Base-by-base conservation (phyloP, 1,284 basidiomycete species). In the Ceratorhiza oryzae-sativae region DNA sequence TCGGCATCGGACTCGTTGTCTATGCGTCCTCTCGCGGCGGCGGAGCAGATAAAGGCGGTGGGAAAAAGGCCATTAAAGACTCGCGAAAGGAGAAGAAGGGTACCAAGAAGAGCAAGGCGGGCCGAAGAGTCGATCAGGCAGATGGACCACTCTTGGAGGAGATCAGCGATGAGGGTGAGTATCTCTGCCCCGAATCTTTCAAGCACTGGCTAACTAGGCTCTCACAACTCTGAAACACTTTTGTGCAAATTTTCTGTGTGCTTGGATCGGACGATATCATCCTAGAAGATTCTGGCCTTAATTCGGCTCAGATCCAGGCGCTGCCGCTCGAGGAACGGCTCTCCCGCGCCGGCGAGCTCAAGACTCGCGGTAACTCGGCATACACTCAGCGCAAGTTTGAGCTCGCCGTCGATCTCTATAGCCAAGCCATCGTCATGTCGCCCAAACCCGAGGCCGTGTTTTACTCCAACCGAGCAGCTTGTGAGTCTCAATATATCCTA, bases 381-480 rank as follows among this genome's bases (percentile, higher is more conserved):
- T 99, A 98, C 84, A 87, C 90, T 76, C 84, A 85, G 73, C 91
- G 90, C 77, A 87, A 91, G 76, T 98, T 91, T 79, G 80, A 85
- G 32, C 84, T 86, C 60, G 97, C 97, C 9, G 90, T 91, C 61
- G 86, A 89, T 49, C 87, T 90, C 77, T 99, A 99, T 86, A 93
- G 94, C 32, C 91, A 92, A 79, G 97, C 97, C 30, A 97, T 98
- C 76, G 87, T 90, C 72, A 85, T 94, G 12, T 86, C 93, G 1
- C 90, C 92, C 42, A 90, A 89, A 79, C 89, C 93, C 32, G 94
- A 97, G 79, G 91, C 97, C 36, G 95, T 98, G 60, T 99, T 93
- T 84, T 98, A 90, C 86, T 94, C 93, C 80, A 99, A 99, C 83
- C 91, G 97, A 72, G 97, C 97, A 53, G 97, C 97, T 73, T 98